phyloP scores from a whole-genome alignment of 257 asterid species.

The Solanum paucissectum region DNA sequence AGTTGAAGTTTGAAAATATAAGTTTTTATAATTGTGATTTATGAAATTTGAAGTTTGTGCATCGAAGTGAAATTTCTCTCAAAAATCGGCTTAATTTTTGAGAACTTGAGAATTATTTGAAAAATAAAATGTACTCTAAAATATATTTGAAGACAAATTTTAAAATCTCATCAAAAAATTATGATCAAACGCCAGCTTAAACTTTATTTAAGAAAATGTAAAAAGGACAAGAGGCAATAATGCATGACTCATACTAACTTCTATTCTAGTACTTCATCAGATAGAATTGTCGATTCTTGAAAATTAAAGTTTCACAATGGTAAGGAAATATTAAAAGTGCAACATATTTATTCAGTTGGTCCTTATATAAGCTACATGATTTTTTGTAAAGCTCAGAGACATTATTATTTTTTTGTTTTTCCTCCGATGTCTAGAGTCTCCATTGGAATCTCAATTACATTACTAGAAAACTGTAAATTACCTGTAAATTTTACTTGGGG shows the following conservation, averaged over 20 bases:
- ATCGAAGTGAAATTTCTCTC: background rate
- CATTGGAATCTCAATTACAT: no score
- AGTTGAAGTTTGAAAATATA: background rate
- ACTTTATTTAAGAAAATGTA: no score
- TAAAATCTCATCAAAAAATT: background rate
- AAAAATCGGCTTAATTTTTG: background rate
- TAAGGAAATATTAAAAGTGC: background rate
- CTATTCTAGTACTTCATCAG: background rate
- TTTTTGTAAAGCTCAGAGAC: background rate
- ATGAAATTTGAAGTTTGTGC: background rate
- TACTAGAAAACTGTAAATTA: no score
- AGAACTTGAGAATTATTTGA: background rate
- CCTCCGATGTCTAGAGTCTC: rapidly evolving
- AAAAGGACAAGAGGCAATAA: background rate
- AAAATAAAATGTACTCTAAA: no score
- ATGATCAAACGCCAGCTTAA: background rate
- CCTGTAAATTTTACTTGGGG: no score
- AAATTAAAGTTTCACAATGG: background rate
- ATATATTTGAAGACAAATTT: background rate
- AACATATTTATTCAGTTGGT: background rate
- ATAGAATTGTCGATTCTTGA: background rate
- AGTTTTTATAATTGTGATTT: background rate
- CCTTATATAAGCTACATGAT: background rate
- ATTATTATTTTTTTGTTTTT: background rate
- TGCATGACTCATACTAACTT: background rate